phyloP scores from a whole-genome alignment of 2,329 filamentous ascomycete genomes.

The Aspergillus fumigatiaffinis region DNA sequence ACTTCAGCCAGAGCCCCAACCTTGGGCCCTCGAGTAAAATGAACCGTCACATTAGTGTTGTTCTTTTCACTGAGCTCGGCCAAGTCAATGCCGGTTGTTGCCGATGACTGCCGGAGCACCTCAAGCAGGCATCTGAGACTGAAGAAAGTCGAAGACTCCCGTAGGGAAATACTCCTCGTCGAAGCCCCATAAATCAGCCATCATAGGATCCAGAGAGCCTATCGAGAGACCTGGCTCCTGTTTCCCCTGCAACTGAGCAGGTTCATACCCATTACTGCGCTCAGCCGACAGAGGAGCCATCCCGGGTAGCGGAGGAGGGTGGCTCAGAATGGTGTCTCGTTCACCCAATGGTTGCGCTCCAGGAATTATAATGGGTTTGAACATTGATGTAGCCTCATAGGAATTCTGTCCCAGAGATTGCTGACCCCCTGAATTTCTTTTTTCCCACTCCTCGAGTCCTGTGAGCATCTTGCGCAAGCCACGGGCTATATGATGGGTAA shows the following conservation, averaged over 20 bases:
- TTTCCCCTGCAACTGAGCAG: constrained; percentile 14
- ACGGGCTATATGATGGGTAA: constrained; percentile 39
- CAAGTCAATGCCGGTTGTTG: not conserved
- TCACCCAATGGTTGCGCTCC: constrained; percentile 35
- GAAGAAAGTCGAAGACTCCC: constrained; percentile 40
- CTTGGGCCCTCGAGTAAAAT: not conserved
- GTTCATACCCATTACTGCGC: constrained; percentile 29
- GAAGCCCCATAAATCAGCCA: constrained; percentile 40
- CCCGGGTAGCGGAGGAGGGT: constrained; percentile 33
- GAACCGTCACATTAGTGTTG: not conserved
- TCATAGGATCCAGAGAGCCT: constrained; percentile 38
- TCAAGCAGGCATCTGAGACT: constrained; percentile 41
- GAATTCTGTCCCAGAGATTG: constrained; percentile 18
- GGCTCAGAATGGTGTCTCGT: constrained; percentile 33
- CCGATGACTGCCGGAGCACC: not conserved
- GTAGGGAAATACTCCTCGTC: constrained; percentile 41
- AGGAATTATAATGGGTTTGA: constrained; percentile 35
- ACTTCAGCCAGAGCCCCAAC: not conserved
- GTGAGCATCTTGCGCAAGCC: constrained; percentile 38
- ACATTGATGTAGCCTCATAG: constrained; percentile 29
- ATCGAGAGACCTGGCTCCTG: constrained; percentile 32
- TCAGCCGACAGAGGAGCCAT: constrained; percentile 38
- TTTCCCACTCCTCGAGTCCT: constrained; percentile 39
- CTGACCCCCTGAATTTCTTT: constrained; percentile 22
- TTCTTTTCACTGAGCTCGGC: too few species aligned